Base-by-base conservation (phyloP, 164 flowering plant genomes). In the Dillenia suffruticosa region DNA sequence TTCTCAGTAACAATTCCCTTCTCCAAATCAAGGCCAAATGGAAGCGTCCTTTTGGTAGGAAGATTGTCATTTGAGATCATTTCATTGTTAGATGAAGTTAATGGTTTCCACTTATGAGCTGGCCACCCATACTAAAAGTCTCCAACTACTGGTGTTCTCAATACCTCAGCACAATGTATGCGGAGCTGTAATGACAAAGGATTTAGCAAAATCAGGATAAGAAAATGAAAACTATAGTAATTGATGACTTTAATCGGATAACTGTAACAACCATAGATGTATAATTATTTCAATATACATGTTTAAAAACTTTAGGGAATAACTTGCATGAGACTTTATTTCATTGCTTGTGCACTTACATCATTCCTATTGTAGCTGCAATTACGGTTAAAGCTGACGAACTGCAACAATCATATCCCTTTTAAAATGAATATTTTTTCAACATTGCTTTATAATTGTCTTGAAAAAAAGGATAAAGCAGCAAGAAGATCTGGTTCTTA, bases 91-190 rank as follows among this genome's bases (percentile, higher is more conserved):
- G 68, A 56, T 46, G 40, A 62, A 49, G 68, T 60, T 5, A 75
- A 12, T 13, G 75, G 77, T 63, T 79, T 75, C 84, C 83, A 77
- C 26, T 82, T 74, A 80, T 94, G 97, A 69, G 92, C 88, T 62
- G 79, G 85, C 92, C 95, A 82, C 0, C 97, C 97, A 63, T 94
- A 94, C 71, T 94, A 91, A 71, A 79, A 89, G 69, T 91, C 99
- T 73, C 99, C 99, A 57, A 94, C 93, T 51, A 94, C 91, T 26
- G 99, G 97, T 49, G 99, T 91, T 67, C 96, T 85, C 74, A 94
- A 71, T 56, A 84, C 92, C 75, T 91, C 96, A 12, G 99, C 95
- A 71, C 97, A 94, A 65, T 94, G 97, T 50, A 94, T 95, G 1
- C 96, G 97, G 19, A 91, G 93, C 99, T 94, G 71, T 67, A 50